These are phyloP conservation scores for Colletotrichum paranaense DNA, from an alignment of 2,329 filamentous ascomycete genomes.

Conservation along the genomic window DNA sequence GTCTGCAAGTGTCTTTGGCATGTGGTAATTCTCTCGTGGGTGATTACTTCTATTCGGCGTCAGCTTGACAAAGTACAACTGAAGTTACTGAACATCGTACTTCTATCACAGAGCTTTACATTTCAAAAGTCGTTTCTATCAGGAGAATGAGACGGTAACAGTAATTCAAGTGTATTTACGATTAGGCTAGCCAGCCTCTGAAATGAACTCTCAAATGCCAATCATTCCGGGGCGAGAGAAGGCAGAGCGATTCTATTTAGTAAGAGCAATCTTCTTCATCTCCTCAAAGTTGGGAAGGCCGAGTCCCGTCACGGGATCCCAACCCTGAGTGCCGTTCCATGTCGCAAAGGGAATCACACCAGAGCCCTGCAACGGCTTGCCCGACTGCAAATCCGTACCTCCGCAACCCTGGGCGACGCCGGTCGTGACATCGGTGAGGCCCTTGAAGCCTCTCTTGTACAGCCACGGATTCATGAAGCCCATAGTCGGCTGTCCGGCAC, in stretches of 20 bases:
- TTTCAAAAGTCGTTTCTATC: neutral
- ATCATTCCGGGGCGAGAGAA: neutral
- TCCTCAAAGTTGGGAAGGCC: conserved; percentile 57
- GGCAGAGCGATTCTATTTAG: conserved; percentile 27
- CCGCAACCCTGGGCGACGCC: conserved; percentile 40
- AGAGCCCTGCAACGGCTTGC: conserved; percentile 38
- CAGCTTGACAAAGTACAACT: neutral
- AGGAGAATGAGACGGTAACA: neutral
- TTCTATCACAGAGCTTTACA: neutral
- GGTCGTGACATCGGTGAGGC: conserved; percentile 49
- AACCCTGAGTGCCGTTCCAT: conserved; percentile 50
- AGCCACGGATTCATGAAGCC: conserved; percentile 74
- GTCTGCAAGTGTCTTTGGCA: neutral
- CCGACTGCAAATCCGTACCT: conserved; percentile 40
- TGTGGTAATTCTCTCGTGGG: neutral
- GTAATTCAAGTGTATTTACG: neutral
- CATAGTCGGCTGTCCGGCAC: conserved; percentile 61
- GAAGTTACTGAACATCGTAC: neutral
- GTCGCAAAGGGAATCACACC: conserved; percentile 41
- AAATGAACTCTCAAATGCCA: neutral
- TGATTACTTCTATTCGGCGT: neutral
- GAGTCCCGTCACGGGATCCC: conserved; percentile 54
- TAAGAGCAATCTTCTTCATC: conserved; percentile 33
- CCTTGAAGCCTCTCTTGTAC: conserved; percentile 51
- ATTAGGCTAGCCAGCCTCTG: conserved; percentile 7